phyloP scores from a whole-genome alignment of 352 stramenopile genomes.

The Pythium periplocum region DNA sequence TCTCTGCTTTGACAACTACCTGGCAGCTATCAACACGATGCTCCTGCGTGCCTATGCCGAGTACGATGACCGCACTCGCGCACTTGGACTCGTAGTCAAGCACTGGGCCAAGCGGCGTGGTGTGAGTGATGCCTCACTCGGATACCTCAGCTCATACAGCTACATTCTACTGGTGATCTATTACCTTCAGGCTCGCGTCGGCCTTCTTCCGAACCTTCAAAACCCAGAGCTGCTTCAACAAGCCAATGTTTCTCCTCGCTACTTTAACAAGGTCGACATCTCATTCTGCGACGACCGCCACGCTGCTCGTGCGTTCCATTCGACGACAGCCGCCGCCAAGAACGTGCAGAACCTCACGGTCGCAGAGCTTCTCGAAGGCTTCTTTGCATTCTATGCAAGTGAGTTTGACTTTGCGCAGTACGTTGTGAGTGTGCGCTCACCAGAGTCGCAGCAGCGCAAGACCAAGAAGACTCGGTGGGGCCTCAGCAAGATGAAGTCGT shows the following conservation, averaged over 20 bases:
- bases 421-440: constrained; percentile 89
- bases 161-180: constrained; percentile 98
- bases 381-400: constrained; percentile 97
- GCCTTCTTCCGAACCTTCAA: constrained; percentile 95
- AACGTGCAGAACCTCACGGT: constrained; percentile 21
- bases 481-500: constrained; percentile 45
- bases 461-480: constrained; percentile 46
- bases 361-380: constrained; percentile 87
- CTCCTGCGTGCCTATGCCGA: constrained; percentile 73
- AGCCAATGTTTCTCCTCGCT: constrained; percentile 25
- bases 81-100: constrained; percentile 95
- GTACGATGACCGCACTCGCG: constrained; percentile 71
- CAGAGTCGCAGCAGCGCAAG: constrained; percentile 22
- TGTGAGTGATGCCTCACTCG: constrained; percentile 94
- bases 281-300: constrained; percentile 56
- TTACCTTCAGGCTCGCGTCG: constrained; percentile 87
- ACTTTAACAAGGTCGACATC: constrained; percentile 61
- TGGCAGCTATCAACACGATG: constrained; percentile 75
- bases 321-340: background rate
- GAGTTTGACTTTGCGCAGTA: constrained; percentile 94
- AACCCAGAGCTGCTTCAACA: constrained; percentile 41
- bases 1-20: constrained; percentile 80
- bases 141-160: constrained; percentile 97
- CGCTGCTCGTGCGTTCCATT: constrained; percentile 38
- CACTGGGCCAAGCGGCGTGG: constrained; percentile 95